Base-by-base conservation (phyloP, 2,329 filamentous ascomycete species). In the Botrytis sinoallii region DNA sequence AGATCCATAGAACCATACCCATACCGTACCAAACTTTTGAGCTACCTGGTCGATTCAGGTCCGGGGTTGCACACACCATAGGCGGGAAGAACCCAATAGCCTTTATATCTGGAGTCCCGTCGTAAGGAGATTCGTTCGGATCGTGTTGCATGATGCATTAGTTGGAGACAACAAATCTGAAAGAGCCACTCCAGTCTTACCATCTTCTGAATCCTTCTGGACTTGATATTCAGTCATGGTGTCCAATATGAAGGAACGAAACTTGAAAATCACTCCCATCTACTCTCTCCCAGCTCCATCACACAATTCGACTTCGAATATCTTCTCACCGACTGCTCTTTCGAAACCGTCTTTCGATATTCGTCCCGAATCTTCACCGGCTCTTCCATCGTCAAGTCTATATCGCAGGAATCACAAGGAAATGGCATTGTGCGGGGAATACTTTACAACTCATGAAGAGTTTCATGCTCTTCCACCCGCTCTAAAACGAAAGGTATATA, bases 401-500 rank as follows among this genome's bases (percentile, higher is more conserved):
- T 77, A 75, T 55, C 74, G 76, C 66, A 82, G 81, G 72, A 79
- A 80, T 55, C 78, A 81, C 76, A 79, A 78, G 74, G 77, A 79
- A 32, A 78, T 81, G 66, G 79, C 78, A 10, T 16, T 35, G 12
- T 79, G 79, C 6, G 79, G 78, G 57, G 75, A 75, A 10, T 52
- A 63, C 44, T 46, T 38, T 38, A 79, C 79, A 20, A 80, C 85
- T 2, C 81, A 83, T 66, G 85, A 86, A 75, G 85, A 87, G 77
- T 87, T 86, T 77, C 85, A 86, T 76, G 83, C 84, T 57, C 80
- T 87, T 72, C 85, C 86, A 14, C 76, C 85, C 64, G 85, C 85
- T n/a, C 84, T 87, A 35, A 83, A 85, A 76, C 83, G 84, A 79
- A 87, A 87, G 84, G 86, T 87, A 81, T 71, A 81, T 84, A 82